Conservation (phyloP, 2,329 filamentous ascomycete genomes). For the Trichoderma sp. region DNA sequence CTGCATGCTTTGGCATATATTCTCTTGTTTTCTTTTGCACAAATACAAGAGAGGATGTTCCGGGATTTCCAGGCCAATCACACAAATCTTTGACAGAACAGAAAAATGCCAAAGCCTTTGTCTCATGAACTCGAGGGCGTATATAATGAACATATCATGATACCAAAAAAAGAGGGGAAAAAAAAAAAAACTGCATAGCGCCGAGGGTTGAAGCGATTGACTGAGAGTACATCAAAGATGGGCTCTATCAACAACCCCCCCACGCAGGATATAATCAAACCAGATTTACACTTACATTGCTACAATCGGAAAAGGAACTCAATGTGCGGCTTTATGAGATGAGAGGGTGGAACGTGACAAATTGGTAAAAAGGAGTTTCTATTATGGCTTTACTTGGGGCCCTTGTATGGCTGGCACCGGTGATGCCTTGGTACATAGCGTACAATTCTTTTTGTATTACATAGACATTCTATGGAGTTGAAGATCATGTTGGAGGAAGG, state of each 20-base stretch:
- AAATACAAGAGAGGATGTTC: neutral
- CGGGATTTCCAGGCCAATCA: neutral
- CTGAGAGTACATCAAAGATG: neutral
- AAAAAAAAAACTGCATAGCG: neutral
- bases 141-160: neutral
- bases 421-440: neutral
- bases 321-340: neutral
- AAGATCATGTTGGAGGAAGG: neutral
- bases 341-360: neutral
- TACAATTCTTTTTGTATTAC: neutral
- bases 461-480: neutral
- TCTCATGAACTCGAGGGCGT: no score
- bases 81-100: neutral
- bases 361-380: neutral
- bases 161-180: neutral
- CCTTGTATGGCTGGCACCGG: neutral
- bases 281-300: neutral
- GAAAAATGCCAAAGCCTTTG: neutral
- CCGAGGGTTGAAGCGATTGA: neutral
- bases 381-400: neutral
- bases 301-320: neutral
- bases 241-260: neutral
- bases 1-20: neutral
- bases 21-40: neutral
- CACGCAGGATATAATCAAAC: neutral